A percentile compares a stretch with the other conserved stretches of the same genome.
Conservation (phyloP, 257 asterid genomes). For the Solanum habrochaites region DNA sequence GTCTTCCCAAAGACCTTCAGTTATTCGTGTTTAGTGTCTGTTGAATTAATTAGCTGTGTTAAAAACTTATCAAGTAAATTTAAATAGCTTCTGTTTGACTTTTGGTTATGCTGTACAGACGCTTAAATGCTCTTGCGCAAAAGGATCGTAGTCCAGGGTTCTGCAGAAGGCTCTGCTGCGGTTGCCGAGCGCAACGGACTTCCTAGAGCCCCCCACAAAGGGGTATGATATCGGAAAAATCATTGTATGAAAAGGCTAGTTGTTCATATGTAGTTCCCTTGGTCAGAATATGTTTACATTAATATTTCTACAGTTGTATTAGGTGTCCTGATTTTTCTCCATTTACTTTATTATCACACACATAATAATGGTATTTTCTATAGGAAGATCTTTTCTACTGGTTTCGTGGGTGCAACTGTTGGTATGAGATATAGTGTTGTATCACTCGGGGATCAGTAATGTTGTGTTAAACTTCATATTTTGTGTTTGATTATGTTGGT, state of each 20-base stretch:
- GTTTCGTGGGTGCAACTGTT: not conserved
- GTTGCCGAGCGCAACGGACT: conserved; percentile 72
- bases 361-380: not conserved
- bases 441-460: not conserved
- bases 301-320: not conserved
- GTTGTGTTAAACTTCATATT: not conserved
- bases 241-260: not conserved
- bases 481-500: not conserved
- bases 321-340: not conserved
- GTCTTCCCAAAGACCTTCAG: not conserved
- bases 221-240: conserved; percentile 24
- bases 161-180: conserved; percentile 57
- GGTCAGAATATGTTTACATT: not conserved
- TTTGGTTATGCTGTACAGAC: conserved; percentile 30
- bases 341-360: not conserved
- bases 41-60: not conserved
- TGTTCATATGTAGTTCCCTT: not conserved
- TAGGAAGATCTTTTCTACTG: not conserved
- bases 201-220: conserved; percentile 66
- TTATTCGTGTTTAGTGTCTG: not conserved
- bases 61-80: not conserved
- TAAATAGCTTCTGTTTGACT: not conserved
- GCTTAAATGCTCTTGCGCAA: conserved; percentile 73
- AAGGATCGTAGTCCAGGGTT: too few relatives aligned
- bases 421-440: not conserved